Percentiles rank a stretch among this genome's conserved stretches.
Conservation (phyloP, 495 filamentous ascomycete genomes). For the Xylaria acuta region DNA sequence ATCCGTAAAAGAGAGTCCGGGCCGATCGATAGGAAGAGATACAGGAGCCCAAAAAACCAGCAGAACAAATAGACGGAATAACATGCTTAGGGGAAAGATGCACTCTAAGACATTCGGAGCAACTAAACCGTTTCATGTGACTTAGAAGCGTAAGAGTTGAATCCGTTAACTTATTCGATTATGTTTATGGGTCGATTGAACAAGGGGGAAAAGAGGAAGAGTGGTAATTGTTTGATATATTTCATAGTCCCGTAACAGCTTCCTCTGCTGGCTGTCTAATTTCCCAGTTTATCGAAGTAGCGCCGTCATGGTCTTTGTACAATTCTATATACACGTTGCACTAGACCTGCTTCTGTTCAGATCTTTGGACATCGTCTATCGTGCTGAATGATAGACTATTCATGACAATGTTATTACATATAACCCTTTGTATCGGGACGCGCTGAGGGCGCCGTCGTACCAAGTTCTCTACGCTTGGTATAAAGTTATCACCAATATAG, state of each 20-base stretch:
- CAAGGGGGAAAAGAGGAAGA: not conserved
- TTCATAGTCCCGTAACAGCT: not conserved
- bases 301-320: constrained; percentile 5
- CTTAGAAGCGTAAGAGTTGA: not conserved
- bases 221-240: constrained; percentile 27
- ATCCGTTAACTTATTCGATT: not conserved
- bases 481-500: not conserved
- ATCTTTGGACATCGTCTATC: not conserved
- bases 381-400: not conserved
- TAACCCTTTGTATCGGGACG: not conserved
- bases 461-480: not conserved
- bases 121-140: not conserved
- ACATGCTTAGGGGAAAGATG: not conserved
- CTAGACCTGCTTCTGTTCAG: not conserved
- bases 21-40: not conserved
- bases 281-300: not conserved
- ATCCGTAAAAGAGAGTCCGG: not conserved
- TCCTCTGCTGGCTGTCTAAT: not conserved
- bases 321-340: constrained; percentile 23
- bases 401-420: constrained; percentile 23
- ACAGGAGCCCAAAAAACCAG: not conserved
- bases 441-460: not conserved
- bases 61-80: not conserved
- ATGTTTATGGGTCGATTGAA: not conserved
- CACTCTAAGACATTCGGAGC: not conserved